Evolutionary conservation across 2,329 filamentous ascomycete genomes (phyloP).

Genomic region (Trichoderma breve): DNA sequence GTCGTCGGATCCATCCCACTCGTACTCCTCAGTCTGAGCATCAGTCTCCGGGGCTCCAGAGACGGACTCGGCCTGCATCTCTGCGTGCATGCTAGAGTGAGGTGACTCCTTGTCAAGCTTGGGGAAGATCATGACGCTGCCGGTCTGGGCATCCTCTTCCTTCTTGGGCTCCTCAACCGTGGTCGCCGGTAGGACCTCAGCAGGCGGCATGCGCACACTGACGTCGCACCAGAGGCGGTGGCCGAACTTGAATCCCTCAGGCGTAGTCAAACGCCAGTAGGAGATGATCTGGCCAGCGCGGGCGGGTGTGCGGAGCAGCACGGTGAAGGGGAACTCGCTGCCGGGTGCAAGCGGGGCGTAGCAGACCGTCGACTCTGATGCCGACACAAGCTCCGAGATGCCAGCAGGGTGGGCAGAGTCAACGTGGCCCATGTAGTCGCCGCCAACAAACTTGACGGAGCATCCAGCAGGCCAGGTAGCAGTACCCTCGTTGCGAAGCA

Average conservation of each 20-base stretch:
- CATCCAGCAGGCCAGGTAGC: conserved; percentile 83
- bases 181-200: conserved; percentile 29
- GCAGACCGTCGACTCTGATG: conserved; percentile 79
- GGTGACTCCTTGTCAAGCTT: conserved; percentile 94
- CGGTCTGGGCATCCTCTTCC: conserved; percentile 32
- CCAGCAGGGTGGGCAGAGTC: conserved; percentile 78
- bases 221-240: conserved; percentile 96
- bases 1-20: conserved; percentile 63
- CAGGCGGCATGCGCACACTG: conserved; percentile 53
- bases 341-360: conserved; percentile 67
- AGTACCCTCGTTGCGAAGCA: conserved; percentile 79
- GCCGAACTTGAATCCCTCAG: conserved; percentile 79
- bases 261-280: conserved; percentile 90
- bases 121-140: conserved; percentile 90
- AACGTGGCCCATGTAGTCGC: conserved; percentile 93
- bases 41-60: neutral
- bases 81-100: conserved; percentile 71
- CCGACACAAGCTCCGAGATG: conserved; percentile 70
- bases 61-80: conserved; percentile 43
- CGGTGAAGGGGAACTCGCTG: conserved; percentile 75
- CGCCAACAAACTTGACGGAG: conserved; percentile 86
- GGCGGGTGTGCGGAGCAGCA: conserved; percentile 76
- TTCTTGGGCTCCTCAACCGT: conserved; percentile 31
- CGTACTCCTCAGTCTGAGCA: conserved; percentile 52
- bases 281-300: conserved; percentile 81